Conservation (phyloP, 1,284 basidiomycete species). For the Boletus albobrunnescens region DNA sequence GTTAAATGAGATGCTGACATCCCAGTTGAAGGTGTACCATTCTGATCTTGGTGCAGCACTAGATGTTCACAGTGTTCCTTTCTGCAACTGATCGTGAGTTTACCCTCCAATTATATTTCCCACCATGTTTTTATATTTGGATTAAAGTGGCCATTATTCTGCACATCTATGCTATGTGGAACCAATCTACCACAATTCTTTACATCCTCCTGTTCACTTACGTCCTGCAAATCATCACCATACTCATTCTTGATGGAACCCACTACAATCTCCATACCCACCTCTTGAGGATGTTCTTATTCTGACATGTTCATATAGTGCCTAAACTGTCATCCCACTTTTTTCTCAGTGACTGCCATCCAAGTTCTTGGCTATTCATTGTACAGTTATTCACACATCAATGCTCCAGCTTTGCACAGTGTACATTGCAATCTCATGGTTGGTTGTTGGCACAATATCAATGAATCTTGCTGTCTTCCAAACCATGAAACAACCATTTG, state of each 20-base stretch:
- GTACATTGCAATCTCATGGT: not conserved
- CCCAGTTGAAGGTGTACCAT: too few species aligned
- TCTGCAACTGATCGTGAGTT: not conserved
- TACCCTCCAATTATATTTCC: too few species aligned
- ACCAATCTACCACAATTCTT: conserved; percentile 7
- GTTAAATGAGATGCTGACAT: too few species aligned
- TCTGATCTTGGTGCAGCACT: not conserved
- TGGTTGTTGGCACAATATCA: not conserved
- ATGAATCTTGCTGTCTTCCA: not conserved
- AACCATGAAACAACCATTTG: not conserved
- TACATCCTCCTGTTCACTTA: not conserved
- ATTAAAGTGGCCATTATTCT: conserved; percentile 1
- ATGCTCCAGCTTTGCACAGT: not conserved
- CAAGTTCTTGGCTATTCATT: not conserved
- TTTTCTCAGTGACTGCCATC: not conserved
- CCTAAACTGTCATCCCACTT: not conserved
- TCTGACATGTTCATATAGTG: too few species aligned
- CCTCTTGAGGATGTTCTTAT: not conserved
- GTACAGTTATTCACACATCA: not conserved
- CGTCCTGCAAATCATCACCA: not conserved
- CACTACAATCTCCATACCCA: not conserved
- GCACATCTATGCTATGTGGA: conserved; percentile 15
- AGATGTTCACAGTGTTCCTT: not conserved
- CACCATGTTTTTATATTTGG: too few species aligned
- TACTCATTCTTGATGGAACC: not conserved